phyloP scores from a whole-genome alignment of 176 grass and related monocot genomes.

The Aegilops longissima region DNA sequence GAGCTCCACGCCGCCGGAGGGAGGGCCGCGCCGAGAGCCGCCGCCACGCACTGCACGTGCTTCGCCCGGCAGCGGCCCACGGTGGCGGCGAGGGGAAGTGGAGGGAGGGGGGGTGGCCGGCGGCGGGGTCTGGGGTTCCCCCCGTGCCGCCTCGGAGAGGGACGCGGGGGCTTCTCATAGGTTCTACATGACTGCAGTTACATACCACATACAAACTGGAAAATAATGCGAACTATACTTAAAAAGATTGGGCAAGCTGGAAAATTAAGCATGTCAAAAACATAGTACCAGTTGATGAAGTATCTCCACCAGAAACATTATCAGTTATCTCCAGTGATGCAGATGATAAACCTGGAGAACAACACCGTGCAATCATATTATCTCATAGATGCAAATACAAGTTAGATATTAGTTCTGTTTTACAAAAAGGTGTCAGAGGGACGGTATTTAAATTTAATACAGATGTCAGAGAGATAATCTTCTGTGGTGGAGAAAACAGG shows the following conservation, averaged over 20 bases:
- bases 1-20: no score
- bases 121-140: no score
- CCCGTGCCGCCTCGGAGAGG: no score
- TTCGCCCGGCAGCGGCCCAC: no score
- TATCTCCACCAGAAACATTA: slow-evolving; percentile 33
- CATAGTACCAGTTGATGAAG: slow-evolving; percentile 68
- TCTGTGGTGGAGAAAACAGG: neutral
- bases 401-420: neutral
- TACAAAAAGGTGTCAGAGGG: neutral
- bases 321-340: slow-evolving; percentile 83
- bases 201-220: neutral
- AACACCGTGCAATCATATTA: slow-evolving; percentile 30
- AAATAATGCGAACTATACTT: slow-evolving; percentile 1
- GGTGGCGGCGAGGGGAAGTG: no score
- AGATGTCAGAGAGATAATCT: neutral
- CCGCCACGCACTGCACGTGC: no score
- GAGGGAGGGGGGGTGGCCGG: no score
- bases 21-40: no score
- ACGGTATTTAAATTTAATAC: neutral
- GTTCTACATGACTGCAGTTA: neutral
- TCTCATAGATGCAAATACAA: slow-evolving; percentile 29
- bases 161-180: neutral
- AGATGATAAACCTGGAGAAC: slow-evolving; percentile 76
- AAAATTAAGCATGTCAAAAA: slow-evolving; percentile 8
- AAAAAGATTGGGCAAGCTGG: neutral